A percentile compares a stretch with the other conserved stretches of the same genome.
Evolutionary conservation across 2,329 filamentous ascomycete genomes (phyloP).

Genomic region (Orbilia javanica): DNA sequence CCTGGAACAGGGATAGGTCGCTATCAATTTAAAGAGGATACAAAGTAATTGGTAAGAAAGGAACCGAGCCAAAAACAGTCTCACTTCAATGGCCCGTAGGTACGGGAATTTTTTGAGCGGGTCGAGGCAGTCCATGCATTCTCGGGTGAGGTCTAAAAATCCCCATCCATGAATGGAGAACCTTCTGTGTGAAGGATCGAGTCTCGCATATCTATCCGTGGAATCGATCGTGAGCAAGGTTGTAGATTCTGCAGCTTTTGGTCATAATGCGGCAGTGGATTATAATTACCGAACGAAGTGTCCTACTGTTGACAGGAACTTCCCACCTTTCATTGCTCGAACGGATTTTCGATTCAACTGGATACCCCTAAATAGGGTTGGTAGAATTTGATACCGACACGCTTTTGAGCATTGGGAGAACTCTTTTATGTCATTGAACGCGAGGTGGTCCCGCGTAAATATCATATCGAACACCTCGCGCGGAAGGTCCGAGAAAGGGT

Average conservation of each 20-base stretch:
- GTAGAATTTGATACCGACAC: neutral
- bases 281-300: neutral
- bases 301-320: neutral
- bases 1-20: neutral
- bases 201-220: neutral
- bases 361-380: neutral
- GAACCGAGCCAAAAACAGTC: neutral
- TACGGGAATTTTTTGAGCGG: neutral
- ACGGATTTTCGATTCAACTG: neutral
- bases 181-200: neutral
- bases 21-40: neutral
- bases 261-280: too few species aligned
- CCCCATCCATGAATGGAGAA: neutral
- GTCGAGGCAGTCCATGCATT: neutral
- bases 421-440: neutral
- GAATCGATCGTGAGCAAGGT: neutral
- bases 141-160: neutral
- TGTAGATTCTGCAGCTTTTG: neutral
- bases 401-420: neutral
- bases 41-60: neutral
- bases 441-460: neutral
- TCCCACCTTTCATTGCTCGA: neutral
- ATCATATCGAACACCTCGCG: neutral
- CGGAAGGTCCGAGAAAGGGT: neutral
- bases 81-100: neutral